These are phyloP conservation scores for Xerocomellus amylosporus DNA, from an alignment of 768 basidiomycete genomes.

Conservation along the genomic window DNA sequence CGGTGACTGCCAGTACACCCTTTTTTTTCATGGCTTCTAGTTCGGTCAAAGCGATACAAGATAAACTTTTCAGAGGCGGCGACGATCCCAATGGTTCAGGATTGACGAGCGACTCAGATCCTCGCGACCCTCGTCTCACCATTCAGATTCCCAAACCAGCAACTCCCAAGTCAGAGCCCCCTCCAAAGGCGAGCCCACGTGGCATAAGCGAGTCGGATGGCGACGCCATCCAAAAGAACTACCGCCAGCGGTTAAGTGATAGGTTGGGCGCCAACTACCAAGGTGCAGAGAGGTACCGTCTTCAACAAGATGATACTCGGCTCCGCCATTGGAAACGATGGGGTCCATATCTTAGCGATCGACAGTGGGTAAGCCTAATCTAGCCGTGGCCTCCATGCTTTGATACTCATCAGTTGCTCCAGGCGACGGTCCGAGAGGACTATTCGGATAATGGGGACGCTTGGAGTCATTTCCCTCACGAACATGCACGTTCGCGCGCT, in stretches of 20 bases:
- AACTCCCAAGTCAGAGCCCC: conserved; percentile 29
- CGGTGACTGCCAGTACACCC: conserved; percentile 1
- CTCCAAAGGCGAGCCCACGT: conserved; percentile 42
- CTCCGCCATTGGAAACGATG: conserved; percentile 96
- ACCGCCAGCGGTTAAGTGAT: conserved; percentile 64
- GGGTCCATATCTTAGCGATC: conserved; percentile 96
- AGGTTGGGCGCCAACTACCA: conserved; percentile 69
- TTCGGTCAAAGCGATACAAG: conserved; percentile 63
- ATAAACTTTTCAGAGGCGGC: conserved; percentile 61
- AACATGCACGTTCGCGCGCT: conserved; percentile 87
- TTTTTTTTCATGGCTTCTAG: conserved; percentile 40
- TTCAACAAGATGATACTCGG: conserved; percentile 77
- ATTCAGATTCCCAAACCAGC: conserved; percentile 67
- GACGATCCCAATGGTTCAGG: conserved; percentile 22
- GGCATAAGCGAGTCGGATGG: conserved; percentile 4
- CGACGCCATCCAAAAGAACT: conserved; percentile 31
- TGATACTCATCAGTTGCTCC: conserved; percentile 14
- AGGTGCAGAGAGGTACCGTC: conserved; percentile 78
- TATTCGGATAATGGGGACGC: conserved; percentile 96
- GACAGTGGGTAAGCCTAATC: conserved; percentile 80
- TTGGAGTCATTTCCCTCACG: conserved; percentile 94
- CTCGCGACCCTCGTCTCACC: conserved; percentile 43
- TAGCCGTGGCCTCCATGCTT: not conserved
- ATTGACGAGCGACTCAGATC: conserved; percentile 22
- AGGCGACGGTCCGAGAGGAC: conserved; percentile 99